Evolutionary conservation across 1,284 basidiomycete species (phyloP).

Genomic region (Ceratobasidium sp.): DNA sequence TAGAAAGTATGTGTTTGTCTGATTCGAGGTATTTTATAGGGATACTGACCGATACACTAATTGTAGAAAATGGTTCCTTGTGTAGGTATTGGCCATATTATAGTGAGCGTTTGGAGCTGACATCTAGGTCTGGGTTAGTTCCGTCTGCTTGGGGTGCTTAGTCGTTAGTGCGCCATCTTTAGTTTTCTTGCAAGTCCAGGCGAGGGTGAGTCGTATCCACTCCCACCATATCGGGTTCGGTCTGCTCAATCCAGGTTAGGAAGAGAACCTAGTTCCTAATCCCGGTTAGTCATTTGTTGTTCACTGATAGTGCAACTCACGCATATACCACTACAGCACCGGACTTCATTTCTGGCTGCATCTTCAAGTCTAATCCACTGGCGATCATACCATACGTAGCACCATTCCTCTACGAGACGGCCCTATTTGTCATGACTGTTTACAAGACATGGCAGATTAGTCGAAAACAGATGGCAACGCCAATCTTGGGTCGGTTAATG

Average conservation of each 20-base stretch:
- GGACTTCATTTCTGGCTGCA: slow-evolving; percentile 1
- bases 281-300: neutral
- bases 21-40: neutral
- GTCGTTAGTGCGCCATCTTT: neutral
- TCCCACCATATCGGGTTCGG: neutral
- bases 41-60: neutral
- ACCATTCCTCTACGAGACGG: slow-evolving; percentile 17
- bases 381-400: neutral
- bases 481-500: slow-evolving; percentile 11
- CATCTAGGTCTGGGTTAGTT: neutral
- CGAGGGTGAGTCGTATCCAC: neutral
- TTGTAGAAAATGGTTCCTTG: slow-evolving; percentile 8
- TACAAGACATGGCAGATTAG: slow-evolving; percentile 8
- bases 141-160: neutral
- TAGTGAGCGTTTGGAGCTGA: neutral
- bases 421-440: slow-evolving; percentile 4
- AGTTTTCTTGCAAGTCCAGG: neutral
- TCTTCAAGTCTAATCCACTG: neutral
- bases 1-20: neutral
- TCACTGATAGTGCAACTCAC: neutral
- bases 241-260: neutral
- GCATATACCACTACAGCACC: neutral
- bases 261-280: slow-evolving; percentile 5
- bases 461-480: no score
- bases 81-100: neutral